Base-by-base conservation (phyloP, 306 rosid species). In the Cicer cuneatum region DNA sequence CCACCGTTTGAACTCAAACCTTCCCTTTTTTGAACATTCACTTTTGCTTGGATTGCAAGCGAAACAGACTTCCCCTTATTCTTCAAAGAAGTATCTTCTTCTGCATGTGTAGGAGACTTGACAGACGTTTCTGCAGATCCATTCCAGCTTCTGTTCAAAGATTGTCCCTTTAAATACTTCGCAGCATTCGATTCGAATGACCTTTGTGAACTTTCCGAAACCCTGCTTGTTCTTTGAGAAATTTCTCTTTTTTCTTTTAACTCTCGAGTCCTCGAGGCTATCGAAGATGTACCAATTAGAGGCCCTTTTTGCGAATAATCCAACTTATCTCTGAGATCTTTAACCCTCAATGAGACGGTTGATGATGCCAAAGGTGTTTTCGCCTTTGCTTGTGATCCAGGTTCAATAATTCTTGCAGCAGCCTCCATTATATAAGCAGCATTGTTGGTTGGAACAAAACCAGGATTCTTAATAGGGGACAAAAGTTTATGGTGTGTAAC, bases 11-110 rank as follows among this genome's bases (percentile, higher is more conserved):
- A 58, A 82, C 71, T 90, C 81, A 89, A 86, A 61, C 93, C 90
- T 86, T 92, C 97, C 78, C 98, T 72, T 89, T 75, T 87, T 72
- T 89, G 97, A 79, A 94, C 98, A 82, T 94, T 94, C 78, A 91
- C 98, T 79, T 94, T 94, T 70, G 98, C 98, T 82, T 94, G 98
- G 75, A 94, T 78, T 49, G 98, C 98, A 78, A 94, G 98, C 1
- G 98, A 94, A 72, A 94, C 74, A 48, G 98, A 94, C 84, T 83
- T 91, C 57, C 92, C 94, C 53, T 85, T 90, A 45, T 63, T 83
- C 79, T 68, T 86, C 58, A 66, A 71, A 66, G 86, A 76, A 71
- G 79, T 71, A 8, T 65, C 86, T 79, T 89, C 92, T 80, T 86
- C 96, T 29, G 59, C 74, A 24, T 68, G 60, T 49, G 81, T 73